Evolutionary conservation across 2,329 filamentous ascomycete species (phyloP), one percentile per base, ranked within the genome.

Genomic region (Exophiala mesophila): DNA sequence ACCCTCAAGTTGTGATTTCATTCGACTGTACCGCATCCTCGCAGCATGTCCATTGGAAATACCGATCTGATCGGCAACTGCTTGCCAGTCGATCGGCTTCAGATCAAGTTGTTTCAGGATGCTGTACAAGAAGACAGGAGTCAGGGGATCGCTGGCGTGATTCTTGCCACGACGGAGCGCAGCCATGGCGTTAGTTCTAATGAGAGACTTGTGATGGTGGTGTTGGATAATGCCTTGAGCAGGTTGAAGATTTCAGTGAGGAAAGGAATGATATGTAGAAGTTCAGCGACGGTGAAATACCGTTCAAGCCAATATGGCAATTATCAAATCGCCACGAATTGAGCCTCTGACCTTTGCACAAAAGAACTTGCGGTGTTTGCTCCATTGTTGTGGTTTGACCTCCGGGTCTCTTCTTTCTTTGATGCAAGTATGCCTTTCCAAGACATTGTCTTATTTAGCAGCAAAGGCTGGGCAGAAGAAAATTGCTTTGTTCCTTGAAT

Each of bases 31-130:
- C 19, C 74, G 68, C 74, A 77, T 77, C 28, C 74, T 70, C 10
- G 74, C 74, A 3, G 74, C 74, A 53, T 77, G 74, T 26, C 73
- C 74, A 39, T 77, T 77, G 24, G 70, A 72, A 40, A 77, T 74
- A 32, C 69, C 68, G 9, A 72, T 59, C 34, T 72, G 60, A 2
- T 58, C 58, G 10, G 74, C 73, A 12, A 77, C 71, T 28, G 63
- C 55, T 35, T 67, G 68, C 74, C 74, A 77, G 50, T 77, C 70
- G 48, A 77, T 67, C 34, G 66, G 64, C 58, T 73, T 74, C 21
- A 77, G 57, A 49, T 74, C 72, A 36, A 76, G 62, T 52, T 77
- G 74, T 49, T 72, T 75, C 50, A 77, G 60, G 38, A 77, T 76
- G 16, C 70, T 66, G 55, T 74, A 77, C n/a, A 76, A 63, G 45